Evolutionary conservation across 306 rosid species (phyloP).

Genomic region (Medicago ruthenica): DNA sequence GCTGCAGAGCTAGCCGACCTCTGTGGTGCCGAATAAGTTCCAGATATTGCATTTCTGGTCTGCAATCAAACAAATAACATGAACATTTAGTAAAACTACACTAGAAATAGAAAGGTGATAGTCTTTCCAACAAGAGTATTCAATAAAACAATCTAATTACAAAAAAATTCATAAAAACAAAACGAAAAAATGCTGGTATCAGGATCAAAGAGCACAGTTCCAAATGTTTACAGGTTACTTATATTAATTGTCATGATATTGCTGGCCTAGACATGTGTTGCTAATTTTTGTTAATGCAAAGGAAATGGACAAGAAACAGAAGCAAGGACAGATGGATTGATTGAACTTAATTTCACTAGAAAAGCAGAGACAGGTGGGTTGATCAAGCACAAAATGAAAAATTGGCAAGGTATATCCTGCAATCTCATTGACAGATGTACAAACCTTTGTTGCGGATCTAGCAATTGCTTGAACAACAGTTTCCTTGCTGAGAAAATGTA

Average conservation of each 20-base stretch:
- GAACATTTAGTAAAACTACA: conserved; percentile 6
- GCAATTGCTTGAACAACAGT: conserved; percentile 94
- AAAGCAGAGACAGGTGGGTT: conserved; percentile 1
- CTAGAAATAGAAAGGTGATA: neutral
- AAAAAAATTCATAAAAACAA: neutral
- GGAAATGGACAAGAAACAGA: conserved; percentile 24
- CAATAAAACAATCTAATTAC: neutral
- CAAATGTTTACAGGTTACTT: conserved; percentile 7
- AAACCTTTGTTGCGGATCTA: conserved; percentile 96
- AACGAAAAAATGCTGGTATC: neutral
- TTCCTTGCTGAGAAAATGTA: conserved; percentile 95
- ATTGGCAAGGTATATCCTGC: neutral
- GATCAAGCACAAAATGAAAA: conserved; percentile 25
- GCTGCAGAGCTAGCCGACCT: conserved; percentile 99
- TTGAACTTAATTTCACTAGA: neutral
- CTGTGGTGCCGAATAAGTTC: conserved; percentile 98
- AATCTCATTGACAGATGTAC: conserved; percentile 30
- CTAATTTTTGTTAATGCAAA: neutral
- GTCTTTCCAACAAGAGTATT: conserved; percentile 12
- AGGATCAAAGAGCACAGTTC: neutral
- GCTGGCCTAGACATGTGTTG: neutral
- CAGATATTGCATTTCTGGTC: conserved; percentile 99
- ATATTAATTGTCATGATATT: neutral
- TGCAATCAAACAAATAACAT: conserved; percentile 53
- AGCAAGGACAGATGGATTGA: neutral